Evolutionary conservation across 768 basidiomycete genomes (phyloP), one percentile per base, ranked within the genome.

Genomic region (Amanita jacksonii): DNA sequence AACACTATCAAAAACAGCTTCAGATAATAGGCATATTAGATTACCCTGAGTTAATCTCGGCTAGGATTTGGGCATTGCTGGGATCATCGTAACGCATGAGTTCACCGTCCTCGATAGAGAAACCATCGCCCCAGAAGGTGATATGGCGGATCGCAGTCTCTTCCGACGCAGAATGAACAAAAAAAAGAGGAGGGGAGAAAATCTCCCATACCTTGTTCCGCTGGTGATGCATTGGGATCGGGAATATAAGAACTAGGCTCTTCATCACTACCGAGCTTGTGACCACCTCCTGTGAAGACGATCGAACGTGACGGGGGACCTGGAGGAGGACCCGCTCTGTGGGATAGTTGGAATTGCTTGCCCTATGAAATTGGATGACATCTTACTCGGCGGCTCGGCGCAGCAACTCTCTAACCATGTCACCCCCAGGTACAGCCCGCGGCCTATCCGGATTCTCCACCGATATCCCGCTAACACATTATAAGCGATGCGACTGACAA

Each of bases 121-220:
- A 97, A 0, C 96, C 96, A 48, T 97, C 76, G 31, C 80, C 73
- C 94, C 94, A 98, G 64, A 98, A 87, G 0, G 84, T 92, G 33
- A 98, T 66, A 44, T 76, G 72, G 7, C 94, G 79, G 38, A 80
- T 74, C 0, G 70, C 82, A 3, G 74, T 69, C 40, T 79, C 74
- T 46, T 73, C 72, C 47, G 72, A 28, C 41, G 2, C 24, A 9
- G 16, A 43, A 10, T 41, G 15, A 35, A 32, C 13, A 7, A n/a
- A 5, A 15, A 2, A 7, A 16, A 22, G 22, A 31, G 10, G 25
- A 13, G 9, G 19, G 15, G 2, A 27, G 20, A 42, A 23, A 24
- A 32, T 16, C 9, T 30, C 18, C 52, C 53, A 18, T 38, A 61
- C 62, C 57, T 55, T 54, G 57, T 27, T 52, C 59, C 32, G 53